Base-by-base conservation (phyloP, 164 flowering plant genomes). In the Malania oleifera region DNA sequence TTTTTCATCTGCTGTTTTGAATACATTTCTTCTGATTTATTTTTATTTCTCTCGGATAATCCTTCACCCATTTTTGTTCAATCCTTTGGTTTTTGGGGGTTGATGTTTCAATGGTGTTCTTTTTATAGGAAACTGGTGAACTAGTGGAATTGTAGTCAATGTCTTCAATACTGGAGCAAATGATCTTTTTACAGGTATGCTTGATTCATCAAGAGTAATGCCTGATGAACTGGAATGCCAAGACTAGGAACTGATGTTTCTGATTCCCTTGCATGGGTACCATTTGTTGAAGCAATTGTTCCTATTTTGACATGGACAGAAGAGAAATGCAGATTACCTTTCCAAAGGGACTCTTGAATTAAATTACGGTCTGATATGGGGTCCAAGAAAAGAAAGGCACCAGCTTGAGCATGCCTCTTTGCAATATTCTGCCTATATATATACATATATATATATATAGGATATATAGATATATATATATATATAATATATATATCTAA, bases 161-260 rank as follows among this genome's bases (percentile, higher is more conserved):
- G 81, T 90, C 51, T 82, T 75, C 65, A 74, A 83, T 62, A 77
- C 62, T 70, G 95, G 92, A 59, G 85, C 80, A 19, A 76, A 58
- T 76, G 95, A 87, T 78, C 95, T 90, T 48, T 68, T 93, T 60
- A 84, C 75, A 47, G 96, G 88, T 47, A 70, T 23, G 84, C 86
- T 87, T 52, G 56, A 74, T 58, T 57, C 79, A 41, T 60, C 77
- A 22, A 52, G 44, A 40, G 73, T 64, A 59, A 54, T 56, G 23
- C 38, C 51, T 45, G 68, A 70, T 52, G 67, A 43, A 52, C 61
- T 73, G 74, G 63, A 64, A 69, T 67, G n/a, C 59, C 75, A 61
- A 63, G 70, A 29, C 2, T 63, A 40, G 83, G 60, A 65, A 41
- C 40, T 8, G 56, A 58, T 70, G 67, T 34, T 47, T 75, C 90